Conservation (phyloP, 192 early-diverging fungal species). For the Phycomyces nitens region DNA sequence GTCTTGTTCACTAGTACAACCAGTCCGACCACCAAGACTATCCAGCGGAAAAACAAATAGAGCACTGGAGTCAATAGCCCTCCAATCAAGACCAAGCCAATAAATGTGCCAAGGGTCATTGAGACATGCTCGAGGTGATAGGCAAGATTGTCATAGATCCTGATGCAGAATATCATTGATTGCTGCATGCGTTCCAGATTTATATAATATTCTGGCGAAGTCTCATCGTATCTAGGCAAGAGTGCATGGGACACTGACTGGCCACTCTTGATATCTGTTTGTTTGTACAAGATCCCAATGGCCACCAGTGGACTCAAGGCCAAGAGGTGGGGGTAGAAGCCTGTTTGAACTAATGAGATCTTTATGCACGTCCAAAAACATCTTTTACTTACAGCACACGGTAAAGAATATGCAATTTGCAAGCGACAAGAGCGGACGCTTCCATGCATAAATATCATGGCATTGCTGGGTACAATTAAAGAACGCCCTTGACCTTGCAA, state of each 20-base stretch:
- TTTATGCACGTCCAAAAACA: too few species aligned
- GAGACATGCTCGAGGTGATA: slow-evolving; percentile 40
- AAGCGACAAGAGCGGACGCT: slow-evolving; percentile 5
- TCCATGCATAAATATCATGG: slow-evolving; percentile 28
- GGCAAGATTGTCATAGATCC: slow-evolving; percentile 39
- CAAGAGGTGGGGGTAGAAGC: slow-evolving; percentile 17
- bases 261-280: slow-evolving; percentile 8
- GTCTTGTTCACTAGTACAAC: slow-evolving; percentile 56
- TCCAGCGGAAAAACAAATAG: slow-evolving; percentile 7
- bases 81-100: slow-evolving; percentile 14
- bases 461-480: slow-evolving; percentile 8
- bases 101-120: slow-evolving; percentile 15
- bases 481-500: slow-evolving; percentile 27
- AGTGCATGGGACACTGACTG: slow-evolving; percentile 16
- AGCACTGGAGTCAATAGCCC: slow-evolving; percentile 32
- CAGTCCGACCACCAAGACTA: slow-evolving; percentile 33
- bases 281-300: slow-evolving; percentile 15
- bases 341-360: too few species aligned
- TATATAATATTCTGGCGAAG: slow-evolving; percentile 57
- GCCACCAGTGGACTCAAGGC: slow-evolving; percentile 19
- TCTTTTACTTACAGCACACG: slow-evolving; percentile 15
- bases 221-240: slow-evolving; percentile 29
- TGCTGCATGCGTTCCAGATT: slow-evolving; percentile 68
- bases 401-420: slow-evolving; percentile 13
- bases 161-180: slow-evolving; percentile 3